Evolutionary conservation across 2,329 filamentous ascomycete species (phyloP).

Genomic region (Pseudogymnoascus sp.): DNA sequence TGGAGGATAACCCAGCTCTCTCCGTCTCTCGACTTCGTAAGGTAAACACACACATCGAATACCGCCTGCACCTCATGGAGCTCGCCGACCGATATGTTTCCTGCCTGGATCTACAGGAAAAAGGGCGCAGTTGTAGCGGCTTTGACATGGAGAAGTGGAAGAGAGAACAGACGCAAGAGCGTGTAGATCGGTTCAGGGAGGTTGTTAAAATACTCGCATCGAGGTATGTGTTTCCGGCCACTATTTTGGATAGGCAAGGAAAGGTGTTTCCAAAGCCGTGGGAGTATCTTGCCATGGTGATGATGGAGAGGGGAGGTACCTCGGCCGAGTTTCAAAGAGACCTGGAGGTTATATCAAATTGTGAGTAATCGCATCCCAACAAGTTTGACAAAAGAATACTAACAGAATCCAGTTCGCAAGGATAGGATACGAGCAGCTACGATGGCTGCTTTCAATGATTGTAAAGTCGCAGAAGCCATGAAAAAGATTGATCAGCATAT

Average conservation of each 20-base stretch:
- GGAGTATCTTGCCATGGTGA: not conserved
- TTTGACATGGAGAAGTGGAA: not conserved
- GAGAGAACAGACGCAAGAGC: not conserved
- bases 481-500: not conserved
- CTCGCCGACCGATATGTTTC: not conserved
- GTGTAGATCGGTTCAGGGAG: not conserved
- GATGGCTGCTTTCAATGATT: not conserved
- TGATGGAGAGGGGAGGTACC: not conserved
- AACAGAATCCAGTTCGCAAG: not conserved
- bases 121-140: not conserved
- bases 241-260: not conserved
- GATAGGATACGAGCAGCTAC: not conserved
- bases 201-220: not conserved
- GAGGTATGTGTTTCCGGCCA: not conserved
- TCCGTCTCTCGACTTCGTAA: not conserved
- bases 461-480: not conserved
- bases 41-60: not conserved
- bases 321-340: not conserved
- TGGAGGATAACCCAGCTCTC: not conserved
- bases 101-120: not conserved
- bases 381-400: not conserved
- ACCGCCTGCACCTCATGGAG: not conserved
- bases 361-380: not conserved
- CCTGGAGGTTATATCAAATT: not conserved
- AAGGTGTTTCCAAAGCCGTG: not conserved